Evolutionary conservation across 177 flowering plant species (phyloP).

Genomic region (Tripterygium wilfordii): DNA sequence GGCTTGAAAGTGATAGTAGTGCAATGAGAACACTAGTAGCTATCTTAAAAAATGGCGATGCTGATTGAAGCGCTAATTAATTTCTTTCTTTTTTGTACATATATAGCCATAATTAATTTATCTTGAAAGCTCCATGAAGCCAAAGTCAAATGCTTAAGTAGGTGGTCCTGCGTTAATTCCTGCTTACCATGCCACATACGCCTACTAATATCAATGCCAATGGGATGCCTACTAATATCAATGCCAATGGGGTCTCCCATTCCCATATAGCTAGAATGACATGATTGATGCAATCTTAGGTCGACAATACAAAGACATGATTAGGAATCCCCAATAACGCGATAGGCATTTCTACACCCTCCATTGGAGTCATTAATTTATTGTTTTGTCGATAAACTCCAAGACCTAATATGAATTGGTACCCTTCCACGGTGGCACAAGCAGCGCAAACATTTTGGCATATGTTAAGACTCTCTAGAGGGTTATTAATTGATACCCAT

Average conservation of each 20-base stretch:
- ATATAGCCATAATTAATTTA: neutral
- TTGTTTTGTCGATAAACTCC: neutral
- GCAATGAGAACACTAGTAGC: no score
- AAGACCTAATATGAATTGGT: neutral
- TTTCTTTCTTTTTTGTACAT: no score
- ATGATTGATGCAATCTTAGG: conserved; percentile 13
- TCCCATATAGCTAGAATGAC: conserved; percentile 4
- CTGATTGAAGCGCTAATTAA: no score
- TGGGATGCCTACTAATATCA: conserved; percentile 1
- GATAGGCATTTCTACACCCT: neutral
- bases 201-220: conserved; percentile 1
- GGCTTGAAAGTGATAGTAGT: no score
- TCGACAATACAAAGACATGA: conserved; percentile 16
- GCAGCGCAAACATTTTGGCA: conserved; percentile 1
- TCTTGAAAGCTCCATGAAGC: neutral
- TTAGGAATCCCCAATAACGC: neutral
- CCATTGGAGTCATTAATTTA: neutral
- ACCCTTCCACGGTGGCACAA: neutral
- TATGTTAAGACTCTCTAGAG: neutral
- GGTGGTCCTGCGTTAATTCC: no score
- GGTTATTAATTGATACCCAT: neutral
- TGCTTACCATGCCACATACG: neutral
- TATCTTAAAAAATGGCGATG: no score
- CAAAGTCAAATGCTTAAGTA: neutral
- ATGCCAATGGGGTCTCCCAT: conserved; percentile 10